Evolutionary conservation across 768 basidiomycete genomes (phyloP).

Genomic region (Rhodotorula babjevae): DNA sequence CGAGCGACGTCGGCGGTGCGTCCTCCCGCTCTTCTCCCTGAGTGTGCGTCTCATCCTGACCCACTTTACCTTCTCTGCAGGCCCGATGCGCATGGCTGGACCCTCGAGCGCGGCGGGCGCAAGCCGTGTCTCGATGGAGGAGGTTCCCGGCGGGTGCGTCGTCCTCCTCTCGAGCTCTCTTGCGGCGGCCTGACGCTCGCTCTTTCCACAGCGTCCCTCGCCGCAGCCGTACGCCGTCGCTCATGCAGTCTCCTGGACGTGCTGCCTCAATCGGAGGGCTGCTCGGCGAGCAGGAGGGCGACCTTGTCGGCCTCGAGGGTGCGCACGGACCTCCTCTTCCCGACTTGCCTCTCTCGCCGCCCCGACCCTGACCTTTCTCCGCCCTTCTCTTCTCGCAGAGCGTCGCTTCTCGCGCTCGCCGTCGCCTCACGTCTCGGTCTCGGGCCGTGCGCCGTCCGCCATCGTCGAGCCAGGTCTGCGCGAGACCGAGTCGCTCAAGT

Average conservation of each 20-base stretch:
- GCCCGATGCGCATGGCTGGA: neutral
- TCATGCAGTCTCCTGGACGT: neutral
- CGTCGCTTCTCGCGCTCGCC: neutral
- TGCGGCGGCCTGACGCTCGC: neutral
- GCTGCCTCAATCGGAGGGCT: neutral
- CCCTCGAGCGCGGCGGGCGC: constrained; percentile 14
- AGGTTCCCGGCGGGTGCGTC: neutral
- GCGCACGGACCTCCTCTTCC: neutral
- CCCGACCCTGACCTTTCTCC: neutral
- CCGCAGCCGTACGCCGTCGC: constrained; percentile 1
- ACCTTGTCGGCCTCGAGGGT: constrained; percentile 8
- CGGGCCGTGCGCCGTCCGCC: too few species aligned
- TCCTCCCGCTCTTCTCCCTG: neutral
- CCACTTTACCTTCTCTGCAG: neutral
- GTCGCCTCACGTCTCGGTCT: neutral
- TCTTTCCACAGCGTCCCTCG: neutral
- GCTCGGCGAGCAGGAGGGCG: neutral
- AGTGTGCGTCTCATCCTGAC: neutral
- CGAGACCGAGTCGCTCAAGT: constrained; percentile 30
- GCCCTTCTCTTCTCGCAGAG: neutral
- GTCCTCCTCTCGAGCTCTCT: too few species aligned
- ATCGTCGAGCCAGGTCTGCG: neutral
- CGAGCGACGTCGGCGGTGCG: constrained; percentile 29
- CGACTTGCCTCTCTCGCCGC: too few species aligned
- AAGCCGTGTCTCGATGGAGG: constrained; percentile 12